phyloP scores from a whole-genome alignment of 768 basidiomycete species.

The Daedaleopsis nitida region DNA sequence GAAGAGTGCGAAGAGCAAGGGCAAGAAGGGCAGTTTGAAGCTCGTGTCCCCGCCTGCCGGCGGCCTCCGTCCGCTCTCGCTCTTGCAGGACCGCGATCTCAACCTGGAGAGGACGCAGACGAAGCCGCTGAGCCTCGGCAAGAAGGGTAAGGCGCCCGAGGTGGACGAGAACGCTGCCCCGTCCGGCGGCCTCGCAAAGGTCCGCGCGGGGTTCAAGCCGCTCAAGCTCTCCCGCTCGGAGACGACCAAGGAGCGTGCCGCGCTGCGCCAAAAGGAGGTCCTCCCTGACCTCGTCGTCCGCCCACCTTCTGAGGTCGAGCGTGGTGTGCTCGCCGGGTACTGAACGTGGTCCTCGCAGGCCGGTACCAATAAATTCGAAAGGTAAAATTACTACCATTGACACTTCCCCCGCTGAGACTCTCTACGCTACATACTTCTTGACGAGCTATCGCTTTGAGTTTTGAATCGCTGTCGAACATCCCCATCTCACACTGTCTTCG shows the following conservation, averaged over 20 bases:
- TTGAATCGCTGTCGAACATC: slow-evolving; percentile 5
- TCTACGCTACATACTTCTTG: slow-evolving; percentile 15
- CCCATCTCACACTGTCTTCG: slow-evolving; percentile 6
- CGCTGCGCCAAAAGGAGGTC: slow-evolving; percentile 55
- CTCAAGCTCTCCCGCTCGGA: slow-evolving; percentile 63
- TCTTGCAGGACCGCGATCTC: slow-evolving; percentile 59
- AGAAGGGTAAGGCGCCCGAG: slow-evolving; percentile 39
- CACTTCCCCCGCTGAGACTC: slow-evolving; percentile 15
- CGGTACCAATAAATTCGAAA: slow-evolving; percentile 5
- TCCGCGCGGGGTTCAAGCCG: slow-evolving; percentile 56
- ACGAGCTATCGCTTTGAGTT: slow-evolving; percentile 21
- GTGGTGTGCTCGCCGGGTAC: slow-evolving; percentile 43
- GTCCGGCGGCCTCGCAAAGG: slow-evolving; percentile 36
- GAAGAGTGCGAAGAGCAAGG: slow-evolving; percentile 46
- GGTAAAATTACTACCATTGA: slow-evolving; percentile 4
- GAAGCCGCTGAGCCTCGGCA: slow-evolving; percentile 59
- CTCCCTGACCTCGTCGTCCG: slow-evolving; percentile 64
- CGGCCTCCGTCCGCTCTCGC: slow-evolving; percentile 61
- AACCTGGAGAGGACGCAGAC: slow-evolving; percentile 41
- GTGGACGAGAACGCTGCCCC: slow-evolving; percentile 27
- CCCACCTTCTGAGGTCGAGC: slow-evolving; percentile 56
- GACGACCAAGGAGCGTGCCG: slow-evolving; percentile 61
- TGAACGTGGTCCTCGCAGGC: background rate
- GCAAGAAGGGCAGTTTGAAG: slow-evolving; percentile 39
- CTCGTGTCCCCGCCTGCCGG: slow-evolving; percentile 33